Base-by-base conservation (phyloP, 2,329 filamentous ascomycete genomes). In the Didymosphaeria variabile region DNA sequence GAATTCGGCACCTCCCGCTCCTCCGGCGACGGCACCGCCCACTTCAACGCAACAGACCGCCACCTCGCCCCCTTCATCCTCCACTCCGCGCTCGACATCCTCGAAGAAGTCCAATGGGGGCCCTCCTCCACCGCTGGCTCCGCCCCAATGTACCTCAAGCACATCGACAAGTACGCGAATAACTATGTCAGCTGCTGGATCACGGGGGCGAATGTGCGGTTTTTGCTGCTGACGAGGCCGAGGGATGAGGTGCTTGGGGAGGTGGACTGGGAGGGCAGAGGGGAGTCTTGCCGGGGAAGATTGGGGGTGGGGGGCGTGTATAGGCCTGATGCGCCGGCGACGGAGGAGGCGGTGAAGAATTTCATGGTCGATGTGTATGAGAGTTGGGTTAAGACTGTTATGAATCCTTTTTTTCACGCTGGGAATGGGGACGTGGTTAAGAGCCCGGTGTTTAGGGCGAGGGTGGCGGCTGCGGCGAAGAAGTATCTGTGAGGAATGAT, bases 31-130 rank as follows among this genome's bases (percentile, higher is more conserved):
- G 95, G 95, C 70, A 85, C 93, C 77, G 87, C 94, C 63, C 91
- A 92, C 75, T 98, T 97, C 84, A 88, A 87, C 60, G 92, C 97
- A 67, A 90, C 96, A 73, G 91, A 94, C 57, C 89, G 92, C 65
- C 92, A 97, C 79, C 91, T 97, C 85, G 97, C 97, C 82, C 95
- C 97, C 79, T 98, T 99, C 83, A 93, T 98, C 76, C 89, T 97
- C 34, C 94, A 99, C 82, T 94, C 92, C 69, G 92, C 92, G 67
- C 84, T 99, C 59, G 95, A 99, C 79, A 92, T 98, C 49, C 91
- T 97, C 55, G 95, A 99, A 81, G 95, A 99, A 80, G 89, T 94
- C 32, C 95, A 98, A 81, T 99, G 95, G 94, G 90, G 88, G 7
- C 73, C 73, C 5, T 73, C 69, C 1, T 72, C 72, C 9, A 70